Conservation (phyloP, 2,329 filamentous ascomycete genomes). For the Capronia coronata region DNA sequence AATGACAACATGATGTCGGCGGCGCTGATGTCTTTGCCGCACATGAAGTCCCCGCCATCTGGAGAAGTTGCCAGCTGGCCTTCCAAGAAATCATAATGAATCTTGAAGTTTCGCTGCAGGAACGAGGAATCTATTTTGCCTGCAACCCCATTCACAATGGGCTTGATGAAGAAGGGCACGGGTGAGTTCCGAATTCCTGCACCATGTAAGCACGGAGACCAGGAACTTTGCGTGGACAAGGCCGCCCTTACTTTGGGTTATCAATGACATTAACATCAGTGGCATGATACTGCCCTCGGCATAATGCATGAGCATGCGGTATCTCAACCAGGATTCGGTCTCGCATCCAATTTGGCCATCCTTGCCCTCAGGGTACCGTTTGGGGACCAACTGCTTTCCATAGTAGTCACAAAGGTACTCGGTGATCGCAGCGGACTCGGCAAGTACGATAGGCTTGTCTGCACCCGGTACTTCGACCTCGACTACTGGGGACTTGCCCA, state of each 20-base stretch:
- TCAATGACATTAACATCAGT: conserved; percentile 56
- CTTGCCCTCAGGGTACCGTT: conserved; percentile 47
- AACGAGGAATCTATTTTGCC: conserved; percentile 38
- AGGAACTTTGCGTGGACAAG: neutral
- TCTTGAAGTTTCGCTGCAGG: conserved; percentile 37
- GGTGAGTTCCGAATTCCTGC: conserved; percentile 46
- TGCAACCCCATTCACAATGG: conserved; percentile 53
- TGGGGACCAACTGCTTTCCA: conserved; percentile 44
- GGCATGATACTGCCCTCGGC: conserved; percentile 78
- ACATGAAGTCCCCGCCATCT: conserved; percentile 36
- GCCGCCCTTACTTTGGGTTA: conserved; percentile 50
- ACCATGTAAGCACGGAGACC: conserved; percentile 5
- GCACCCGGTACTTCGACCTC: conserved; percentile 50
- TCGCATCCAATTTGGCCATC: conserved; percentile 53
- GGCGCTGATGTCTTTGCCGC: conserved; percentile 39
- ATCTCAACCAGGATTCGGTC: conserved; percentile 55
- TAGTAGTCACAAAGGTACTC: conserved; percentile 74
- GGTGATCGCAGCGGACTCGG: conserved; percentile 73
- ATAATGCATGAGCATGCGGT: conserved; percentile 72
- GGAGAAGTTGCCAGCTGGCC: conserved; percentile 40
- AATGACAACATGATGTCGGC: conserved; percentile 46
- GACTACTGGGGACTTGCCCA: conserved; percentile 81
- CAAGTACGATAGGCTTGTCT: conserved; percentile 56
- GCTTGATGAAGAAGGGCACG: conserved; percentile 63
- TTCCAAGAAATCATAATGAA: conserved; percentile 42